Evolutionary conservation across 2,329 filamentous ascomycete genomes (phyloP).

Genomic region (Zymoseptoria passerinii): DNA sequence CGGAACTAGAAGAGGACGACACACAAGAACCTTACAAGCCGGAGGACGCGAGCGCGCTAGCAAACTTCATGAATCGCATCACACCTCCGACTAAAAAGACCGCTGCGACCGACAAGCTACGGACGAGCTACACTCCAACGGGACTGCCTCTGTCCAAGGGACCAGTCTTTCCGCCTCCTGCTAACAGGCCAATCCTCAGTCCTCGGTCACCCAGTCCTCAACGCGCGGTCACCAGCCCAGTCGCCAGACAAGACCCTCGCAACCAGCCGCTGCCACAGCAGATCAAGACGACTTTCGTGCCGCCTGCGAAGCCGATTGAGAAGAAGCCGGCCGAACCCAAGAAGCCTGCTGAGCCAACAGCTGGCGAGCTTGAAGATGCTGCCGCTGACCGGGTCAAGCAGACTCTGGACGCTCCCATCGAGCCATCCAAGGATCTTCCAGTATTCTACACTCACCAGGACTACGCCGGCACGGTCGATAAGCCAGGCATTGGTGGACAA

Average conservation of each 20-base stretch:
- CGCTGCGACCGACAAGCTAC: constrained; percentile 5
- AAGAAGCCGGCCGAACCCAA: constrained; percentile 22
- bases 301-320: constrained; percentile 27
- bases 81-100: constrained; percentile 15
- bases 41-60: constrained; percentile 22
- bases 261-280: constrained; percentile 19
- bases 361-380: constrained; percentile 51
- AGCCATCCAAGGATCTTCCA: constrained; percentile 55
- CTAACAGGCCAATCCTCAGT: constrained; percentile 34
- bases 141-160: constrained; percentile 32
- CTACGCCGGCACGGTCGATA: constrained; percentile 33
- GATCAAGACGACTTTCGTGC: constrained; percentile 24
- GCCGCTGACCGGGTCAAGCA: constrained; percentile 61
- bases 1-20: constrained; percentile 27
- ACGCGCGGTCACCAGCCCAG: constrained; percentile 46
- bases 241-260: constrained; percentile 6
- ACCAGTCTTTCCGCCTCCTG: constrained; percentile 46
- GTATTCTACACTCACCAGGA: constrained; percentile 56
- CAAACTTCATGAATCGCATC: constrained; percentile 23
- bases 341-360: constrained; percentile 33
- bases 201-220: constrained; percentile 67
- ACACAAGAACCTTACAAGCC: constrained; percentile 27
- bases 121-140: constrained; percentile 29
- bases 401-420: constrained; percentile 52
- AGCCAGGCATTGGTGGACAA: constrained; percentile 38